Conservation (phyloP, 306 rosid genomes). For the Spatholobus suberectus region DNA sequence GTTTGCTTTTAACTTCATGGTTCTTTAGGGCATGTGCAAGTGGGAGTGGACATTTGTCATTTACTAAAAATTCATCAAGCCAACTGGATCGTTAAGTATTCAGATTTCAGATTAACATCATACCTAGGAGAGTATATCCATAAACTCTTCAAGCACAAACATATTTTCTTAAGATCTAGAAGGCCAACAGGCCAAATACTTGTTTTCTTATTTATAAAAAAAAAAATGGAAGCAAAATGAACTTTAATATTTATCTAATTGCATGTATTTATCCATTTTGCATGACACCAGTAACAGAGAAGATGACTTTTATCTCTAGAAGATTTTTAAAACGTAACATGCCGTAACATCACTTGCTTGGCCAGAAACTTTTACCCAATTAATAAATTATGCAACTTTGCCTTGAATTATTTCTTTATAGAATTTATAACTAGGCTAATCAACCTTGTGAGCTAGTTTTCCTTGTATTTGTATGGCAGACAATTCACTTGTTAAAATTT, state of each 20-base stretch:
- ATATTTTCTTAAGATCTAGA: not conserved
- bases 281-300: not conserved
- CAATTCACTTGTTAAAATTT: not conserved
- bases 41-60: not conserved
- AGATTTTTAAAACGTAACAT: not conserved
- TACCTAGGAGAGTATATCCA: not conserved
- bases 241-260: not conserved
- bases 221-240: not conserved
- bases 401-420: not conserved
- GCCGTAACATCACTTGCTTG: not conserved
- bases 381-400: not conserved
- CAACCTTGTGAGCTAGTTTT: not conserved
- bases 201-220: not conserved
- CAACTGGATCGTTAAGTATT: not conserved
- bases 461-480: slow-evolving; percentile 15
- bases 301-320: slow-evolving; percentile 1
- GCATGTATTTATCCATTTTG: slow-evolving; percentile 24
- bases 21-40: not conserved
- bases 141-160: not conserved
- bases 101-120: not conserved
- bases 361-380: slow-evolving; percentile 27
- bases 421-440: slow-evolving; percentile 13
- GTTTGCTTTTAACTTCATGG: not conserved
- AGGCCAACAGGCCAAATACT: not conserved
- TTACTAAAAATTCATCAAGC: slow-evolving; percentile 25